These are phyloP conservation scores for Arthroderma sp. DNA, from an alignment of 2,329 filamentous ascomycete genomes.

Conservation along the genomic window DNA sequence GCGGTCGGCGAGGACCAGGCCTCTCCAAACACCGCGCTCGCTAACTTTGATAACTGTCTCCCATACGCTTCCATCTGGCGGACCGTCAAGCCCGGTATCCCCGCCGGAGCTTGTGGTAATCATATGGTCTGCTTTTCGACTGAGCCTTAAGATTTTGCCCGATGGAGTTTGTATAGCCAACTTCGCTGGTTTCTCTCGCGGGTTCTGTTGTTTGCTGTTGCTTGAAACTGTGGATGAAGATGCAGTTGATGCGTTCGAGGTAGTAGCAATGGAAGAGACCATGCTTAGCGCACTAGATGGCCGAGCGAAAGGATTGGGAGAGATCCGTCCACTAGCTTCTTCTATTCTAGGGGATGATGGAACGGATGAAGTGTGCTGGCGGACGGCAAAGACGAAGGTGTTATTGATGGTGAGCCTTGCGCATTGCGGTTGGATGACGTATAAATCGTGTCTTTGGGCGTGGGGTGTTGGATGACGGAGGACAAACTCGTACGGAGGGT, in stretches of 20 bases:
- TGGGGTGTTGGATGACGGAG: slow-evolving; percentile 90
- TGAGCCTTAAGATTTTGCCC: slow-evolving; percentile 75
- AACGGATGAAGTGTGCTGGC: slow-evolving; percentile 69
- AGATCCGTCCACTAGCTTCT: slow-evolving; percentile 34
- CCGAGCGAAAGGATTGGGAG: slow-evolving; percentile 41
- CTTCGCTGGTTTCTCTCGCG: slow-evolving; percentile 71
- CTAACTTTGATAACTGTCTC: slow-evolving; percentile 57
- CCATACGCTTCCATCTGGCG: slow-evolving; percentile 46
- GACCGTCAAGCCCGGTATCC: slow-evolving; percentile 28
- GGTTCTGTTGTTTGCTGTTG: slow-evolving; percentile 15
- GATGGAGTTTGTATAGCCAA: slow-evolving; percentile 86
- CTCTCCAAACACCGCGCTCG: slow-evolving; percentile 51
- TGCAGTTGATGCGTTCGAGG: slow-evolving; percentile 28
- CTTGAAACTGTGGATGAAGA: slow-evolving; percentile 37
- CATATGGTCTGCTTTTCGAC: slow-evolving; percentile 38
- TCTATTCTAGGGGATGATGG: slow-evolving; percentile 29
- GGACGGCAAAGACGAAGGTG: slow-evolving; percentile 92
- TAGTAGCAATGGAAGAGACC: slow-evolving; percentile 44
- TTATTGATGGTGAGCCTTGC: slow-evolving; percentile 81
- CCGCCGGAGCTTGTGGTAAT: slow-evolving; percentile 22
- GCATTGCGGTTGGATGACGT: slow-evolving; percentile 93
- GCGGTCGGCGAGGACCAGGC: slow-evolving; percentile 51
- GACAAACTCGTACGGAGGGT: slow-evolving; percentile 88
- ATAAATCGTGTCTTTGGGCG: slow-evolving; percentile 92
- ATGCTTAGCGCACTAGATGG: slow-evolving; percentile 50